Base-by-base conservation (phyloP, 768 basidiomycete genomes). In the Amanita rimosa region DNA sequence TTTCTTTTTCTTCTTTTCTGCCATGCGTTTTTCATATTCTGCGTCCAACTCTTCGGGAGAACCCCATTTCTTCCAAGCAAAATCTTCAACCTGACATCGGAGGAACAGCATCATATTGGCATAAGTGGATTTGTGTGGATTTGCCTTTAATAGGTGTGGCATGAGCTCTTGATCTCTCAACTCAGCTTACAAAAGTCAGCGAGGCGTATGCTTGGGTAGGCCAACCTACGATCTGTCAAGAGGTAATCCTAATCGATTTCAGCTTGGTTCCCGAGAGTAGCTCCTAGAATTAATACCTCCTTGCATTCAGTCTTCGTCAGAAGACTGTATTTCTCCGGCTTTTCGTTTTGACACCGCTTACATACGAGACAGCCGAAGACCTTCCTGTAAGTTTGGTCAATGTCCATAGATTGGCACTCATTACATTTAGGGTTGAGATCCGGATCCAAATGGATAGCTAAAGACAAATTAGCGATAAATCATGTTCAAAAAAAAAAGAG, bases 61-160 rank as follows among this genome's bases (percentile, higher is more conserved):
- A 0, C 92, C 94, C 96, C 96, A 99, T 66, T 99, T 99, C 61
- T 88, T 83, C 85, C 85, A 96, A 4, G 96, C 95, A 64, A 94
- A 97, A 39, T 83, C 88, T 63, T 99, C 96, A 1, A 96, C 90
- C 63, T 98, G 95, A 59, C 71, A 85, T 29, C 96, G 81, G 4
- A 97, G 72, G 66, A 87, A 98, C 17, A 99, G 74, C 96, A 98
- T 98, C 96, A 98, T 98, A 70, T 98, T 99, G 31, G 88, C 87
- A 60, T 88, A 98, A 0, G 90, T 94, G 9, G 92, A 86, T 54
- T 88, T 85, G 68, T 96, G 93, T 3, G 91, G 94, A 62, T 97
- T 97, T 16, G 90, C 86, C 60, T 94, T 91, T 50, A 98, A 74
- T 21, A 95, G 71, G 63, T 99, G 96, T 0, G 95, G 96, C 54